These are phyloP conservation scores for Rhizoctonia solani DNA, from an alignment of 1,284 basidiomycete genomes.

Conservation along the genomic window DNA sequence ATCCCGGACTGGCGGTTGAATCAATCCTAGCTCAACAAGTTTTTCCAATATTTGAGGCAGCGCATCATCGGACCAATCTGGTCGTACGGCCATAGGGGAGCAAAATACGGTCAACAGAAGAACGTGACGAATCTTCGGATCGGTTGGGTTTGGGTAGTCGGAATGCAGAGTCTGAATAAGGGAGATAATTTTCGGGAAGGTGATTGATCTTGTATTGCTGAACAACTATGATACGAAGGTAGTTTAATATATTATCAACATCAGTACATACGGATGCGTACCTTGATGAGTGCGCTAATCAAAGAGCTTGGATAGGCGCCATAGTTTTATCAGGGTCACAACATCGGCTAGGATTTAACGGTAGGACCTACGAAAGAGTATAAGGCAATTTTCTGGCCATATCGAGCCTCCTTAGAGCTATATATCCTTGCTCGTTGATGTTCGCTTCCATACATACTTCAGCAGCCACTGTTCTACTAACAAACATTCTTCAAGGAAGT, in stretches of 20 bases:
- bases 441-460: conserved; percentile 78
- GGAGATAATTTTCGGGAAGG: conserved; percentile 52
- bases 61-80: conserved; percentile 44
- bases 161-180: conserved; percentile 61
- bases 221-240: conserved; percentile 56
- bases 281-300: conserved; percentile 65
- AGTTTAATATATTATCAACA: not conserved
- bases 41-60: conserved; percentile 27
- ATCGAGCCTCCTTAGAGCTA: conserved; percentile 65
- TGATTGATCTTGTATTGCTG: conserved; percentile 66
- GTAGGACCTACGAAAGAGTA: conserved; percentile 44
- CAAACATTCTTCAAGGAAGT: conserved; percentile 62
- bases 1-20: not conserved
- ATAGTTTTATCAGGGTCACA: not conserved
- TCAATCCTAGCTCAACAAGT: conserved; percentile 22
- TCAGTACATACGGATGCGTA: conserved; percentile 41
- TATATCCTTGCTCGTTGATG: conserved; percentile 65
- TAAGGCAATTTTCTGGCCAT: conserved; percentile 64
- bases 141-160: conserved; percentile 61
- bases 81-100: conserved; percentile 44
- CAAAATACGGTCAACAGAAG: conserved; percentile 67
- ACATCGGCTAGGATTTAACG: not conserved
- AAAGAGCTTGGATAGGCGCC: conserved; percentile 50
- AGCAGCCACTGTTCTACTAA: conserved; percentile 74
- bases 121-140: conserved; percentile 64